Conservation (phyloP, 2,329 filamentous ascomycete species). For the Cladosporium halotolerans region DNA sequence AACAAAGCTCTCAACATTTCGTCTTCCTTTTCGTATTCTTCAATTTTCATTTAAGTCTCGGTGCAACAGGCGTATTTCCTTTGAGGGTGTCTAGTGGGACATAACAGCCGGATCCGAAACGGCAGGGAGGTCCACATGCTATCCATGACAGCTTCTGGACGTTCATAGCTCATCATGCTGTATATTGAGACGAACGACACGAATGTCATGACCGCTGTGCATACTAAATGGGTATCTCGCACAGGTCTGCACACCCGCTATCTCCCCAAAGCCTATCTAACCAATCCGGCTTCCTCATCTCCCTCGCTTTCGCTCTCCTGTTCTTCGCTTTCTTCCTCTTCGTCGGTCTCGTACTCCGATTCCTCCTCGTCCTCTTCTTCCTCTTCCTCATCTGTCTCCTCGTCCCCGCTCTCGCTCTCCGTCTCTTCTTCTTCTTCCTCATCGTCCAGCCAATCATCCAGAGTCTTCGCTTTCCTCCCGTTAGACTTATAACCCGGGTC, state of each 20-base stretch:
- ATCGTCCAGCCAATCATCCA: conserved; percentile 90
- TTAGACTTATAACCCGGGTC: conserved; percentile 44
- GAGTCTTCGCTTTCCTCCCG: conserved; percentile 62
- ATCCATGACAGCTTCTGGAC: too few species aligned
- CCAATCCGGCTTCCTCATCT: conserved; percentile 32
- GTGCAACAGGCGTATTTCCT: too few species aligned
- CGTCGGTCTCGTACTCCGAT: conserved; percentile 42
- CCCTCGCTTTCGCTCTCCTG: conserved; percentile 35
- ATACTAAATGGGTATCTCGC: background rate
- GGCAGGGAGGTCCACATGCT: too few species aligned
- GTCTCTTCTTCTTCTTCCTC: conserved; percentile 51
- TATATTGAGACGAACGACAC: too few species aligned
- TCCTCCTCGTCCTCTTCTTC: conserved; percentile 23
- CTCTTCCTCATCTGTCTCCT: conserved; percentile 21
- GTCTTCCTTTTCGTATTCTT: too few species aligned
- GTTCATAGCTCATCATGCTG: too few species aligned
- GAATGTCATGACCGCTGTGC: too few species aligned
- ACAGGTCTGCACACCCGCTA: background rate
- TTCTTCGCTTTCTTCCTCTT: conserved; percentile 40
- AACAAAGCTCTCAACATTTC: too few species aligned
- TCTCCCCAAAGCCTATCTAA: conserved; percentile 23
- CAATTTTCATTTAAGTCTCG: too few species aligned
- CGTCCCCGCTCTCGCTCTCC: conserved; percentile 46
- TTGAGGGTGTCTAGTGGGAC: too few species aligned
- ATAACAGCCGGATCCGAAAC: too few species aligned